phyloP scores from a whole-genome alignment of 768 basidiomycete species.

The Brasilioporus rufonigricans region DNA sequence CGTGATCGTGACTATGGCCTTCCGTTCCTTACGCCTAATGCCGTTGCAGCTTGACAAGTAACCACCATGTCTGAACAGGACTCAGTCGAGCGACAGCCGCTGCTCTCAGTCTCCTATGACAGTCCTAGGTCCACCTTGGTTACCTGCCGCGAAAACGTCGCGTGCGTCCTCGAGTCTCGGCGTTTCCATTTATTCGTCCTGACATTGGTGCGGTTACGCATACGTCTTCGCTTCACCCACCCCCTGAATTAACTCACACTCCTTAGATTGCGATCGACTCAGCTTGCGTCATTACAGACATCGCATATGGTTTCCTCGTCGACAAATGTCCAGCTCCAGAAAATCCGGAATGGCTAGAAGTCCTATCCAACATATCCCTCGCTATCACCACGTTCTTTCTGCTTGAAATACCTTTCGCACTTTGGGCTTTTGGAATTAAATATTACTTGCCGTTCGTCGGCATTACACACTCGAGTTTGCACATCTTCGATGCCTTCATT shows the following conservation, averaged over 20 bases:
- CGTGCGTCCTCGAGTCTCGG: constrained; percentile 49
- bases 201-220: constrained; percentile 45
- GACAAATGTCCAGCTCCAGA: constrained; percentile 46
- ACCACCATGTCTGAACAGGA: constrained; percentile 37
- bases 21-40: background rate
- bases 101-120: constrained; percentile 38
- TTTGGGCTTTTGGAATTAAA: constrained; percentile 63
- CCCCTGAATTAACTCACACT: constrained; percentile 7
- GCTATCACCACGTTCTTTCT: constrained; percentile 71
- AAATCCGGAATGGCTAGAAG: constrained; percentile 58
- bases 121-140: constrained; percentile 2
- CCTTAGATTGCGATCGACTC: constrained; percentile 62
- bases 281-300: constrained; percentile 66
- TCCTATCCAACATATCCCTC: constrained; percentile 61
- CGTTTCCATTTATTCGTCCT: constrained; percentile 57
- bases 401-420: constrained; percentile 67
- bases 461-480: constrained; percentile 56
- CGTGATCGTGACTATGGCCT: constrained; percentile 22
- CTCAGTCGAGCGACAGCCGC: constrained; percentile 46
- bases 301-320: constrained; percentile 64
- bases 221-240: constrained; percentile 17
- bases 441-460: constrained; percentile 63
- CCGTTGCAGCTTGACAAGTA: constrained; percentile 14
- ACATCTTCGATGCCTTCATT: constrained; percentile 70
- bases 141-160: constrained; percentile 37